phyloP scores from a whole-genome alignment of 192 early-diverging fungal species.

The Lobosporangium transversale region DNA sequence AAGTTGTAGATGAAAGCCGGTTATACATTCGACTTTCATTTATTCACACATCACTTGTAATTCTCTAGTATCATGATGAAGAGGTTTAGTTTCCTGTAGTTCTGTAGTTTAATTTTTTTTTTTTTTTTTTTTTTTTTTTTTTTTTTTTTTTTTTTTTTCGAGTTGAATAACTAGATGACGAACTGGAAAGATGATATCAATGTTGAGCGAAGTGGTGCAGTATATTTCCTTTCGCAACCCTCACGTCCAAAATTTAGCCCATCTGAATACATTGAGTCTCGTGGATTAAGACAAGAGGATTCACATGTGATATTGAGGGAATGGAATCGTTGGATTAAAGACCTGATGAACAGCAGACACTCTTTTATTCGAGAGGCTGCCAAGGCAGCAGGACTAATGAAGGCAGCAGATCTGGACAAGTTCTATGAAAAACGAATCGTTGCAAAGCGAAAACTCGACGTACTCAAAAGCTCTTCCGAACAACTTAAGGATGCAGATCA shows the following conservation, averaged over 20 bases:
- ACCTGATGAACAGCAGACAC: constrained; percentile 1
- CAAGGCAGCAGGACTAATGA: neutral
- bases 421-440: neutral
- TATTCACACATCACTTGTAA: constrained; percentile 1
- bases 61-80: constrained; percentile 1
- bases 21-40: neutral
- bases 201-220: neutral
- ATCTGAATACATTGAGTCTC: constrained; percentile 3
- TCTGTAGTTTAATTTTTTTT: too few species aligned
- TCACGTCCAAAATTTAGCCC: neutral
- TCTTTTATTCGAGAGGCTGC: constrained; percentile 2
- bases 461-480: neutral
- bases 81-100: neutral
- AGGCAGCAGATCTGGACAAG: constrained; percentile 1
- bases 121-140: too few species aligned
- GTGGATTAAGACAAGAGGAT: constrained; percentile 3
- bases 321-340: constrained; percentile 5
- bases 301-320: constrained; percentile 2
- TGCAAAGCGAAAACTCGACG: neutral
- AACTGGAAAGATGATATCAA: neutral
- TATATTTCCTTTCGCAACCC: neutral
- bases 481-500: neutral
- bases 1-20: neutral
- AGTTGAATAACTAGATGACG: constrained; percentile 3
- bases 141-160: constrained; percentile 2